phyloP scores from a whole-genome alignment of 2,329 filamentous ascomycete genomes.

The Penicillium sp. region DNA sequence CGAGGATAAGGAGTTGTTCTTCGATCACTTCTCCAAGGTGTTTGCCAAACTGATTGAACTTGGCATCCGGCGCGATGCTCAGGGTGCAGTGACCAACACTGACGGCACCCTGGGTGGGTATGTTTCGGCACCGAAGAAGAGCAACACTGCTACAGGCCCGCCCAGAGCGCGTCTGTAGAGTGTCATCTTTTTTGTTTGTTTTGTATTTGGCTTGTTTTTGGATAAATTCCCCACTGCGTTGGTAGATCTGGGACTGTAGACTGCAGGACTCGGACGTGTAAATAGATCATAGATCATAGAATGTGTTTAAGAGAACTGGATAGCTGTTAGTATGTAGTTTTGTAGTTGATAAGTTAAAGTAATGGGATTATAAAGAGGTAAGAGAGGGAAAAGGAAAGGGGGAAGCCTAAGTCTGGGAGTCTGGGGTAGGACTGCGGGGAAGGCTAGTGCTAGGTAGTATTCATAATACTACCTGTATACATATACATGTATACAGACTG shows the following conservation, averaged over 20 bases:
- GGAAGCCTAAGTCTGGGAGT: constrained; percentile 10
- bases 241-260: constrained; percentile 6
- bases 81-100: constrained; percentile 47
- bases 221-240: constrained; percentile 17
- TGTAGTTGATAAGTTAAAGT: background rate
- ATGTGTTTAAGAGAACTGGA: constrained; percentile 5
- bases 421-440: constrained; percentile 15
- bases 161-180: constrained; percentile 24
- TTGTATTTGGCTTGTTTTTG: constrained; percentile 7
- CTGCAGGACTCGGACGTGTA: constrained; percentile 9
- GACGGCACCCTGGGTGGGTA: constrained; percentile 53
- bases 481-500: no score
- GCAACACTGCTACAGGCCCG: constrained; percentile 27
- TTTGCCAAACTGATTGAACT: constrained; percentile 56
- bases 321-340: background rate
- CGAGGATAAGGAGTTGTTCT: constrained; percentile 54
- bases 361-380: background rate
- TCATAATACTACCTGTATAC: no score
- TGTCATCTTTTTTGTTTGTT: background rate
- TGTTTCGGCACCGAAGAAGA: constrained; percentile 51
- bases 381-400: background rate
- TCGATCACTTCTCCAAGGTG: constrained; percentile 50
- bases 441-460: background rate
- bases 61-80: constrained; percentile 49
- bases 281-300: constrained; percentile 20